phyloP scores from a whole-genome alignment of 2,329 filamentous ascomycete species.

The Aspergillus ustus region DNA sequence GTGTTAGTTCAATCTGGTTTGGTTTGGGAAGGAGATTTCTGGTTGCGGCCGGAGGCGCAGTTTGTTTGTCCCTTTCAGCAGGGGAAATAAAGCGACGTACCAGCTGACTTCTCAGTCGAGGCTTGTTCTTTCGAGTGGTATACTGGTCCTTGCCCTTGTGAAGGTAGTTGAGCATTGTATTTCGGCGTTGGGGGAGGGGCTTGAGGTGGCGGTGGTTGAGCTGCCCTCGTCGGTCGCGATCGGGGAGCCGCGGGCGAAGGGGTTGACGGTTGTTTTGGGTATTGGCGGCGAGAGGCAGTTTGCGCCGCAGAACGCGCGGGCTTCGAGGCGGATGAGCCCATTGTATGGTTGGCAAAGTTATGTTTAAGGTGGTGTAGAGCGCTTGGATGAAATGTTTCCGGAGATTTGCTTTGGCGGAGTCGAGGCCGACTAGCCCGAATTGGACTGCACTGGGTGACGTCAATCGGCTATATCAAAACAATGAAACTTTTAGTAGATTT shows the following conservation, averaged over 20 bases:
- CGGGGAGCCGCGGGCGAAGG: slow-evolving; percentile 36
- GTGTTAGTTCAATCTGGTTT: neutral
- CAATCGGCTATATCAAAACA: slow-evolving; percentile 12
- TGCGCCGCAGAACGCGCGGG: slow-evolving; percentile 54
- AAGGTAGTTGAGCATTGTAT: slow-evolving; percentile 37
- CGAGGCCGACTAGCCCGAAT: slow-evolving; percentile 24
- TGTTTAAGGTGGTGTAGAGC: neutral
- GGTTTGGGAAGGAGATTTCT: neutral
- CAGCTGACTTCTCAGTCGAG: slow-evolving; percentile 38
- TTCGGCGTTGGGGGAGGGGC: slow-evolving; percentile 42
- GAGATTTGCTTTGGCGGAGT: slow-evolving; percentile 10
- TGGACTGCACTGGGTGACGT: slow-evolving; percentile 28
- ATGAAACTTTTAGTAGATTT: neutral
- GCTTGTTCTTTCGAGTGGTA: slow-evolving; percentile 43
- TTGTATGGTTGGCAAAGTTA: slow-evolving; percentile 30
- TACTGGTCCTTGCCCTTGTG: slow-evolving; percentile 18
- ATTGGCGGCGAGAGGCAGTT: slow-evolving; percentile 58
- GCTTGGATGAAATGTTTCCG: neutral
- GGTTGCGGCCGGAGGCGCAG: neutral
- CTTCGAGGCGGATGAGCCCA: slow-evolving; percentile 66
- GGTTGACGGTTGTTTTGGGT: slow-evolving; percentile 53
- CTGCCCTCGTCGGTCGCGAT: slow-evolving; percentile 34
- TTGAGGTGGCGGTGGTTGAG: slow-evolving; percentile 33
- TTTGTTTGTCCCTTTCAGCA: neutral
- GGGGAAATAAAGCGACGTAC: slow-evolving; percentile 27